Evolutionary conservation across 345 rosid genomes (phyloP).

Genomic region (Pseudoturritis turrita): DNA sequence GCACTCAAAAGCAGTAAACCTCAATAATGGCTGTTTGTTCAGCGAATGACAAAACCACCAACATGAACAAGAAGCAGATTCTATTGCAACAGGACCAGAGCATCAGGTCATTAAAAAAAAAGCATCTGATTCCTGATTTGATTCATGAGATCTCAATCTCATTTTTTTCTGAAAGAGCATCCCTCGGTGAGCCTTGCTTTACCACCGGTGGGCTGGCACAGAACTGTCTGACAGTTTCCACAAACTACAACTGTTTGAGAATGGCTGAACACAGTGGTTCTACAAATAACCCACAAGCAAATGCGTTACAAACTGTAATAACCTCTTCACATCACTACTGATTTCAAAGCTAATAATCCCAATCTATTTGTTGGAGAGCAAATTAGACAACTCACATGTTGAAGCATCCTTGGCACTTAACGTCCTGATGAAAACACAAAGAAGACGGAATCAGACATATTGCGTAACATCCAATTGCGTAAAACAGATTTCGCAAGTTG

Average conservation of each 20-base stretch:
- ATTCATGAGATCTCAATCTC: background rate
- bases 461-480: background rate
- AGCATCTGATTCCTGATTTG: too few species aligned
- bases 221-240: slow-evolving; percentile 46
- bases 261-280: slow-evolving; percentile 55
- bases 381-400: slow-evolving; percentile 29
- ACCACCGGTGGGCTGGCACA: slow-evolving; percentile 57
- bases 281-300: slow-evolving; percentile 1
- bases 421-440: slow-evolving; percentile 33
- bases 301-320: background rate
- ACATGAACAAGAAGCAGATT: background rate
- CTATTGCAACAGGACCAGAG: background rate
- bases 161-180: slow-evolving; percentile 49
- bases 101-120: too few species aligned
- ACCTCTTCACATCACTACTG: background rate
- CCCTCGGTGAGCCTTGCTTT: slow-evolving; percentile 47
- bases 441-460: background rate
- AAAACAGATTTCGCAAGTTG: background rate
- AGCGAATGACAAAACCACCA: background rate
- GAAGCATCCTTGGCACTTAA: slow-evolving; percentile 52
- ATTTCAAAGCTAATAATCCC: background rate
- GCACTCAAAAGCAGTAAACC: background rate
- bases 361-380: background rate
- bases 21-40: background rate
- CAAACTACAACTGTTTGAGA: slow-evolving; percentile 54